Conservation (phyloP, 306 rosid species). For the Rosa rugosa region DNA sequence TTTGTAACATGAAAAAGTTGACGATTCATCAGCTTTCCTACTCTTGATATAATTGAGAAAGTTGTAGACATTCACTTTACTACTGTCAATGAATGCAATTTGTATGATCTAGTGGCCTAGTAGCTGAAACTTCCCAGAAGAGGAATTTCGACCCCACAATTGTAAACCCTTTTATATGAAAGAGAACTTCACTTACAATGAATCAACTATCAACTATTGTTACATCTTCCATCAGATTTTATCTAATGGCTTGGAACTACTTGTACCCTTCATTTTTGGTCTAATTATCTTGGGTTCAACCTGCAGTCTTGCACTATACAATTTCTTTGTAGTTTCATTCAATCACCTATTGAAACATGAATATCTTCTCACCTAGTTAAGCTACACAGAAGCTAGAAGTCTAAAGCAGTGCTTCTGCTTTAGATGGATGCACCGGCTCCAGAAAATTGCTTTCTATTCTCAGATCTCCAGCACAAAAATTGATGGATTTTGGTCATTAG, state of each 20-base stretch:
- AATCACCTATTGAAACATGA: not conserved
- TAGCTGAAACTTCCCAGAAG: not conserved
- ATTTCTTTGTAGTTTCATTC: not conserved
- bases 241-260: not conserved
- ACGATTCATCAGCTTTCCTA: not conserved
- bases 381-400: not conserved
- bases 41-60: not conserved
- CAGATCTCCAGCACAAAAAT: not conserved
- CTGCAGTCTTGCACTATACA: not conserved
- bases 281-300: not conserved
- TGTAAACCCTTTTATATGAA: not conserved
- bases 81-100: not conserved
- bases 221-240: not conserved
- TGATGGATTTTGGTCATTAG: not conserved
- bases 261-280: not conserved
- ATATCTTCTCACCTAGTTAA: constrained; percentile 2
- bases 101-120: not conserved
- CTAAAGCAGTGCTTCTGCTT: constrained; percentile 6
- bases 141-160: not conserved
- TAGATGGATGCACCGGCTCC: not conserved
- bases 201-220: not conserved
- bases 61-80: not conserved
- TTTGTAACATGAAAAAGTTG: not conserved
- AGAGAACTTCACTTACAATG: not conserved
- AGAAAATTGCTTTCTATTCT: not conserved